A percentile compares a stretch with the other conserved stretches of the same genome.
phyloP scores from a whole-genome alignment of 768 basidiomycete genomes.

The Lyophyllum shimeji region DNA sequence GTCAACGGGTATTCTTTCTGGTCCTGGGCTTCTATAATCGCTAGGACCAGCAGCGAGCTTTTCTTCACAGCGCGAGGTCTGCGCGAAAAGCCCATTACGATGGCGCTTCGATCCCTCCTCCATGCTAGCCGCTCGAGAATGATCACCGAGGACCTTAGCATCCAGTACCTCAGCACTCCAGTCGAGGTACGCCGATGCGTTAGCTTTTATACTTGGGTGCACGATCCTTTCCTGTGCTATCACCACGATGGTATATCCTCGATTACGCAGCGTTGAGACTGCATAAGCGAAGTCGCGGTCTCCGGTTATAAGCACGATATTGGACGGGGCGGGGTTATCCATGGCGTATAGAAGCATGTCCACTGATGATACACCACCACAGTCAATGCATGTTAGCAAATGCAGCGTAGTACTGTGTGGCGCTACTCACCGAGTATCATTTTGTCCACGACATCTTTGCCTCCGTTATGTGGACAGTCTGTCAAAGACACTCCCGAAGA shows the following conservation, averaged over 20 bases:
- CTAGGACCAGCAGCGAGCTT: no score
- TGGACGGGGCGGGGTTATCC: slow-evolving; percentile 53
- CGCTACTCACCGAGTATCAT: slow-evolving; percentile 44
- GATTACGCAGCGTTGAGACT: slow-evolving; percentile 51
- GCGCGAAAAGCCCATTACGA: not conserved
- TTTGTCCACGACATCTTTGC: slow-evolving; percentile 40
- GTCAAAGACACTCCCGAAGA: slow-evolving; percentile 44
- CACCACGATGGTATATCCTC: slow-evolving; percentile 50
- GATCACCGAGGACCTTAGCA: not conserved
- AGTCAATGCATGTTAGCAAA: not conserved
- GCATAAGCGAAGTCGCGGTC: slow-evolving; percentile 68
- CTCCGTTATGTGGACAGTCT: slow-evolving; percentile 31
- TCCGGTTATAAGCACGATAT: slow-evolving; percentile 60
- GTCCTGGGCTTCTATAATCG: no score
- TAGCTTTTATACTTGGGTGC: slow-evolving; percentile 47
- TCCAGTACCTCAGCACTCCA: slow-evolving; percentile 41
- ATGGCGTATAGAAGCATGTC: slow-evolving; percentile 66
- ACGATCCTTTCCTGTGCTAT: slow-evolving; percentile 36
- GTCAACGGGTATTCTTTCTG: no score
- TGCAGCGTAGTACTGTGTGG: not conserved
- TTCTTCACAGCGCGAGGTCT: not conserved
- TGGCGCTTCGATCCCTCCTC: not conserved
- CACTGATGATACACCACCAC: slow-evolving; percentile 33
- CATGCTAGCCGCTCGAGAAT: not conserved
- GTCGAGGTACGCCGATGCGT: slow-evolving; percentile 52